Conservation (phyloP, 2,329 filamentous ascomycete genomes). For the Neofusicoccum sp. region DNA sequence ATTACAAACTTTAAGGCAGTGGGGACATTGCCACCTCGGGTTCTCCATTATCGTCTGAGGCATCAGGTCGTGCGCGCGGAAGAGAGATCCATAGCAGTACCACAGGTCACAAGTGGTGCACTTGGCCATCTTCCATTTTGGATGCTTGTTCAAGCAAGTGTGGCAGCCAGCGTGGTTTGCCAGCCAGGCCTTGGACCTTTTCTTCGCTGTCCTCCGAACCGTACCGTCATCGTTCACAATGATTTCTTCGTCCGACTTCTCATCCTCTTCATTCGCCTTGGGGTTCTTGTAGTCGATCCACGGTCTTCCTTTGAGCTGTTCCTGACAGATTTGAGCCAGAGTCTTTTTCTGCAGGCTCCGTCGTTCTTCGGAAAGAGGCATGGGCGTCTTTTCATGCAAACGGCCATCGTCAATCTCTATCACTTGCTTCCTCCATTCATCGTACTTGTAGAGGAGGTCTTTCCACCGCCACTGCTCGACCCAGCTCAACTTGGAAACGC, state of each 20-base stretch:
- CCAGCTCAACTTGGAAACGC: constrained; percentile 82
- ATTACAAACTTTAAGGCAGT: constrained; percentile 82
- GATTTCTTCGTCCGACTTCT: constrained; percentile 50
- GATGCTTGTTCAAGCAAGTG: constrained; percentile 77
- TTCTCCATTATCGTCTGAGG: constrained; percentile 79
- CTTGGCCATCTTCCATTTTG: constrained; percentile 78
- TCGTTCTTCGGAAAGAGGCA: constrained; percentile 68
- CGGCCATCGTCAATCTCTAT: constrained; percentile 69
- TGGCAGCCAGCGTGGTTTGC: constrained; percentile 65
- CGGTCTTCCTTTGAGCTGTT: constrained; percentile 75
- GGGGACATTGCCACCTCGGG: constrained; percentile 83
- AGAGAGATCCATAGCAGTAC: constrained; percentile 93
- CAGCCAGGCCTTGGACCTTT: constrained; percentile 51
- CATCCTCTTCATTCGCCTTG: constrained; percentile 42
- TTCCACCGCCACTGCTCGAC: constrained; percentile 91
- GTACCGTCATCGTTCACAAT: constrained; percentile 64
- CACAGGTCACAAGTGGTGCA: constrained; percentile 73
- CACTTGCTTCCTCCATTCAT: constrained; percentile 76
- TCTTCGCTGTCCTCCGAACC: constrained; percentile 64
- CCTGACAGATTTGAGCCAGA: constrained; percentile 89
- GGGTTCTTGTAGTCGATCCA: constrained; percentile 78
- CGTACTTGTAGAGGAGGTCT: constrained; percentile 73
- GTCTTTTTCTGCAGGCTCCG: constrained; percentile 70
- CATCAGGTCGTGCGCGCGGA: constrained; percentile 86
- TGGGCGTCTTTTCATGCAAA: constrained; percentile 64